Percentiles rank a stretch among this genome's conserved stretches.
These are phyloP conservation scores for Parachaetomium inaequale DNA, from an alignment of 495 filamentous ascomycete species.

Conservation along the genomic window DNA sequence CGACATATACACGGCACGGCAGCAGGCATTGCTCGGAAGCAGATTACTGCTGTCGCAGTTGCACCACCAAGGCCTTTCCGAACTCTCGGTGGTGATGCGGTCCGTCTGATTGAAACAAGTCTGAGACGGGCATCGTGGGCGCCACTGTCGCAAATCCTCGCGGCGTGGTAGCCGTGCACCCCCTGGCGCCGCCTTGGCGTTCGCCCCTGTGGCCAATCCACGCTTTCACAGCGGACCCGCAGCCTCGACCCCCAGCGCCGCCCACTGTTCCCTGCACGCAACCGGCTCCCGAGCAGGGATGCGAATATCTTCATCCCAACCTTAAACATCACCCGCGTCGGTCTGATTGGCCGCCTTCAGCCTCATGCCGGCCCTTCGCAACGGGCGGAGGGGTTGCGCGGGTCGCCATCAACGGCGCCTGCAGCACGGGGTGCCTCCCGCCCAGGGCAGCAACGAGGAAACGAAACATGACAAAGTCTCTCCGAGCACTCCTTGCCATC, in stretches of 20 bases:
- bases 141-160: slow-evolving; percentile 31
- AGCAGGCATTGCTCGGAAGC: slow-evolving; percentile 18
- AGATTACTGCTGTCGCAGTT: slow-evolving; percentile 22
- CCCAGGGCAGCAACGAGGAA: slow-evolving; percentile 15
- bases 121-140: slow-evolving; percentile 32
- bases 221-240: background rate
- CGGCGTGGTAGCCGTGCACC: slow-evolving; percentile 14
- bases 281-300: slow-evolving; percentile 31
- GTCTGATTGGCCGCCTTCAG: slow-evolving; percentile 29
- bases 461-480: slow-evolving; percentile 24
- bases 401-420: slow-evolving; percentile 4
- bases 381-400: background rate
- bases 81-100: slow-evolving; percentile 21
- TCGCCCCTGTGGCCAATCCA: slow-evolving; percentile 24
- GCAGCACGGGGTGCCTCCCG: slow-evolving; percentile 14
- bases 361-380: slow-evolving; percentile 20
- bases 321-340: slow-evolving; percentile 26
- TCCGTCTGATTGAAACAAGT: slow-evolving; percentile 36
- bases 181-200: slow-evolving; percentile 25
- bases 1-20: background rate
- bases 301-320: slow-evolving; percentile 35
- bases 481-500: slow-evolving; percentile 22
- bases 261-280: slow-evolving; percentile 10
- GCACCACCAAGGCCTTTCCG: slow-evolving; percentile 12
- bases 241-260: background rate